Conservation (phyloP, 1,284 basidiomycete genomes). For the Microbotryum intermedium region DNA sequence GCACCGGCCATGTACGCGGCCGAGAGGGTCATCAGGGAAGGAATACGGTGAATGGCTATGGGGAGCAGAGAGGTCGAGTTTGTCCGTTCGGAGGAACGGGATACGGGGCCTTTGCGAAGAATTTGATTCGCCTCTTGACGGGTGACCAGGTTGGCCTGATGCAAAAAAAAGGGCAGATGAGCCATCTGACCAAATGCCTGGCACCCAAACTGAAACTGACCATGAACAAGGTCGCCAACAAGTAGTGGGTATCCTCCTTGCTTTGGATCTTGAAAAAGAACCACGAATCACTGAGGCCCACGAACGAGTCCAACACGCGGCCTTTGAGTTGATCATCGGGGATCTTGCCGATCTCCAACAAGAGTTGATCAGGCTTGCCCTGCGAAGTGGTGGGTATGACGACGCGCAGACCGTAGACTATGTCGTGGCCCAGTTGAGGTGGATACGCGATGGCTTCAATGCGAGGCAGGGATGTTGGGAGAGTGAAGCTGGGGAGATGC, state of each 20-base stretch:
- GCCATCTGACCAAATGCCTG: background rate
- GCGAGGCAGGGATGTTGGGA: background rate
- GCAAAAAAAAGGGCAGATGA: background rate
- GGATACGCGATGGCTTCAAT: background rate
- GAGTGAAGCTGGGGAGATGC: background rate
- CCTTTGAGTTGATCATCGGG: background rate
- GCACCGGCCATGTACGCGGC: conserved; percentile 6
- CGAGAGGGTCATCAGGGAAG: background rate
- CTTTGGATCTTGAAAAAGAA: background rate
- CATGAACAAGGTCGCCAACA: background rate
- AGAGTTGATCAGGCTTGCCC: background rate
- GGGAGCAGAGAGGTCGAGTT: background rate
- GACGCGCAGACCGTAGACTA: conserved; percentile 4
- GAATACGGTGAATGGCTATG: background rate
- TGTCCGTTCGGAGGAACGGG: background rate
- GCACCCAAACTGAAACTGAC: background rate
- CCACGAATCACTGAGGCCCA: conserved; percentile 1
- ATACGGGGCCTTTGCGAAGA: background rate
- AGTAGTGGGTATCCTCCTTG: background rate
- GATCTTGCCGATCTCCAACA: conserved; percentile 2
- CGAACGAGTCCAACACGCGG: background rate
- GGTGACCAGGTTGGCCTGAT: conserved; percentile 4
- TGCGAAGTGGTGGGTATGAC: background rate
- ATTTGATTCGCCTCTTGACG: conserved; percentile 1
- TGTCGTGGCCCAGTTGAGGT: background rate